Evolutionary conservation across 257 asterid species (phyloP).

Genomic region (Schizonepeta tenuifolia): DNA sequence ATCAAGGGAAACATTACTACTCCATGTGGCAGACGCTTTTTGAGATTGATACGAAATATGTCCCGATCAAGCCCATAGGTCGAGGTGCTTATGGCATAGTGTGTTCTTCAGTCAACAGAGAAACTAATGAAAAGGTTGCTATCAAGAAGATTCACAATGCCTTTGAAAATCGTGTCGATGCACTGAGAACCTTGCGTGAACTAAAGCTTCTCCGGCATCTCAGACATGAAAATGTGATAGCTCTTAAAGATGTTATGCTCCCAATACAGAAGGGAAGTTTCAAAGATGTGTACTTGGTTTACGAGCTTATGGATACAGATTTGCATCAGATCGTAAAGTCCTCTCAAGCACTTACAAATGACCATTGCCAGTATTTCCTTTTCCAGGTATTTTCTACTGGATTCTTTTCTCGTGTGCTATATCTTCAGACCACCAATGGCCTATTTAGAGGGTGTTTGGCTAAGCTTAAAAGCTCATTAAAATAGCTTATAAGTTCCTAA

Average conservation of each 20-base stretch:
- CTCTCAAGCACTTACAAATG: slow-evolving; percentile 60
- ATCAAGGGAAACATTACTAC: slow-evolving; percentile 62
- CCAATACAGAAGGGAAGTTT: slow-evolving; percentile 56
- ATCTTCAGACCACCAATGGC: neutral
- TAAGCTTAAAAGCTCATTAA: no score
- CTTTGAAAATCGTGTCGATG: slow-evolving; percentile 59
- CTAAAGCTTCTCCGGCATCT: slow-evolving; percentile 66
- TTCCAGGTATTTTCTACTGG: slow-evolving; percentile 50
- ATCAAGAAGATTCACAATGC: slow-evolving; percentile 64
- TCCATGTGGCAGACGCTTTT: slow-evolving; percentile 68
- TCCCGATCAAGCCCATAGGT: slow-evolving; percentile 69
- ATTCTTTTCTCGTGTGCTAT: neutral
- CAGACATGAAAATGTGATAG: slow-evolving; percentile 64
- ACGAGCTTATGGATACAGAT: slow-evolving; percentile 73
- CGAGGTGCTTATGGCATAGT: slow-evolving; percentile 72
- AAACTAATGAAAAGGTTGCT: slow-evolving; percentile 62
- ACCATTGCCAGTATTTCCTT: slow-evolving; percentile 69
- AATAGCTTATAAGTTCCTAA: no score
- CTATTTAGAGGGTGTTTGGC: no score
- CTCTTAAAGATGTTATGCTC: slow-evolving; percentile 65
- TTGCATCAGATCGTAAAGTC: slow-evolving; percentile 67
- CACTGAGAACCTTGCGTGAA: slow-evolving; percentile 64
- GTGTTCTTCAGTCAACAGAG: slow-evolving; percentile 62
- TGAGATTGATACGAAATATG: slow-evolving; percentile 64
- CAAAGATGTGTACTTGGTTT: slow-evolving; percentile 64